Conservation (phyloP, 768 basidiomycete species). For the Royoungia palumana region DNA sequence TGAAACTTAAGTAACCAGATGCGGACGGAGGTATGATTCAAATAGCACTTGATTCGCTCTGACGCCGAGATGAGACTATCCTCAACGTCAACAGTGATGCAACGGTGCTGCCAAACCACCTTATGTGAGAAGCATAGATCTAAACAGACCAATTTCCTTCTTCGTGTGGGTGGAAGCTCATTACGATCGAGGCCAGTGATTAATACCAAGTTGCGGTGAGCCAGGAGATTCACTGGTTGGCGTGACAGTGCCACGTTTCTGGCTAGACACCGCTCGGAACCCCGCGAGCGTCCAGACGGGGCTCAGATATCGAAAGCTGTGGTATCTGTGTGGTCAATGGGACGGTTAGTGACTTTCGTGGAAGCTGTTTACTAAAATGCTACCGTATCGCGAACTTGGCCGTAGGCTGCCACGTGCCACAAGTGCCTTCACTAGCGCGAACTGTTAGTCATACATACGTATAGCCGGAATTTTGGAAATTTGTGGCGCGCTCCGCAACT, state of each 20-base stretch:
- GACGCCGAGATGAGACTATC: conserved; percentile 23
- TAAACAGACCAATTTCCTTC: conserved; percentile 1
- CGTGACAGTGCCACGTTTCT: conserved; percentile 5
- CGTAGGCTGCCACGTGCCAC: too few species aligned
- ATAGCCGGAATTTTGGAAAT: conserved; percentile 1
- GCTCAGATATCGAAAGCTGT: not conserved
- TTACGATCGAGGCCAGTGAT: conserved; percentile 14
- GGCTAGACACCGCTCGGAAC: not conserved
- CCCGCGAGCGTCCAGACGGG: conserved; percentile 4
- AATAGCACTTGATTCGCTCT: conserved; percentile 18
- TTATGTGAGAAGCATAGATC: conserved; percentile 12
- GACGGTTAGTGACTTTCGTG: not conserved
- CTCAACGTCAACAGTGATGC: conserved; percentile 4
- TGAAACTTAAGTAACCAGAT: conserved; percentile 23
- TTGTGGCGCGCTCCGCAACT: conserved; percentile 3
- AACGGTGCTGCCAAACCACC: conserved; percentile 4
- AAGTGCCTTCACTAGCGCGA: too few species aligned
- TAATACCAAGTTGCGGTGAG: conserved; percentile 1
- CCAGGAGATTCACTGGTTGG: conserved; percentile 5
- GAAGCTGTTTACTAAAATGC: too few species aligned
- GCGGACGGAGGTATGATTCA: conserved; percentile 3
- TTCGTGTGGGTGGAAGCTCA: conserved; percentile 14
- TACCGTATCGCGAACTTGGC: too few species aligned
- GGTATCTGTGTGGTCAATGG: not conserved
- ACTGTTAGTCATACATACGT: conserved; percentile 7